Percentiles rank a stretch among this genome's conserved stretches.
Evolutionary conservation across 1,284 basidiomycete species (phyloP).

Genomic region (Trametes versicolor): DNA sequence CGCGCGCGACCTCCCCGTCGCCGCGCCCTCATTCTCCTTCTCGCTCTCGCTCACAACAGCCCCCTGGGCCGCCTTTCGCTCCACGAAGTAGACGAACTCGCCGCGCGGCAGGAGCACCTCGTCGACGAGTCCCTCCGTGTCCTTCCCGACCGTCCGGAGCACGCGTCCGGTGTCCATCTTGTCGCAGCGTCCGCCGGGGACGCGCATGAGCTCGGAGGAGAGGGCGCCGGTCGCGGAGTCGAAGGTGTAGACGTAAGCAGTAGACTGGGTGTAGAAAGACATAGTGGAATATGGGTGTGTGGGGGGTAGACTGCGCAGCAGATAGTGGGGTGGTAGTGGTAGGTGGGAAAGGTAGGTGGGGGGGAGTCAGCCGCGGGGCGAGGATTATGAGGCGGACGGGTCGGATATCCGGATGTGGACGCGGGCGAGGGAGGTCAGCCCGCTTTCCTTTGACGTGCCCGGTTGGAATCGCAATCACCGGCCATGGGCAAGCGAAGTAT

Average conservation of each 20-base stretch:
- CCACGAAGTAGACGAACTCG: slow-evolving; percentile 20
- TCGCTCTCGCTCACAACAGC: not conserved
- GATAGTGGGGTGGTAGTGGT: slow-evolving; percentile 12
- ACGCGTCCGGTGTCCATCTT: not conserved
- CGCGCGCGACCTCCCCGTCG: not conserved
- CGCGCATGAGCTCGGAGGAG: slow-evolving; percentile 18
- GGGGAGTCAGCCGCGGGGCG: not conserved
- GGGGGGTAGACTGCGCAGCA: slow-evolving; percentile 18
- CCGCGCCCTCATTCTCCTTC: slow-evolving; percentile 14
- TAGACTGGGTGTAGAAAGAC: slow-evolving; percentile 7
- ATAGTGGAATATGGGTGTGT: not conserved
- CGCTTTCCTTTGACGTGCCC: too few relatives aligned
- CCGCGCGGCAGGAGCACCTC: slow-evolving; percentile 18
- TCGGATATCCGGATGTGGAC: not conserved
- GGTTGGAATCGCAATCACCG: too few relatives aligned
- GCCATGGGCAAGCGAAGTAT: too few relatives aligned
- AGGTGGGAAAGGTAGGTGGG: slow-evolving; percentile 18
- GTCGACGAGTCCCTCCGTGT: slow-evolving; percentile 22
- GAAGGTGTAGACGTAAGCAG: slow-evolving; percentile 22
- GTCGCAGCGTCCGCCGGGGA: slow-evolving; percentile 6
- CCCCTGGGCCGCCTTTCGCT: not conserved
- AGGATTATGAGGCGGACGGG: not conserved
- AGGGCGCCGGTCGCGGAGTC: slow-evolving; percentile 18
- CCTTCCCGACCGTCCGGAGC: slow-evolving; percentile 18
- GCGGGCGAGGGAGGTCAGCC: too few relatives aligned